phyloP scores from a whole-genome alignment of 257 asterid species.

The Ilex asprella region DNA sequence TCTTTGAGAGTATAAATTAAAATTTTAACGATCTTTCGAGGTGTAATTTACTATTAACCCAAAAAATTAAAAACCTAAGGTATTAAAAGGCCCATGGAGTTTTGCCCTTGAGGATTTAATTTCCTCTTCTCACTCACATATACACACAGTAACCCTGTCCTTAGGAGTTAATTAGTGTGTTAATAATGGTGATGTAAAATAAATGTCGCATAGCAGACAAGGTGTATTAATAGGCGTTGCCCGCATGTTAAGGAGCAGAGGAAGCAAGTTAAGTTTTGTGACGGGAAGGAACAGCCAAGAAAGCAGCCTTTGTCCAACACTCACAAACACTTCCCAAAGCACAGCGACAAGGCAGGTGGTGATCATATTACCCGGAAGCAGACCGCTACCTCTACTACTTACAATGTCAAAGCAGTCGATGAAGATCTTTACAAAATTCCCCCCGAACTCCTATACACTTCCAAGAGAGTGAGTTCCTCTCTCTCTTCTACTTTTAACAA shows the following conservation, averaged over 20 bases:
- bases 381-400: slow-evolving; percentile 8
- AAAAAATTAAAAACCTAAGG: too few species aligned
- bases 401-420: slow-evolving; percentile 61
- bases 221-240: slow-evolving; percentile 13
- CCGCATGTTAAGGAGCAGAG: slow-evolving; percentile 23
- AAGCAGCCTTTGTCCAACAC: slow-evolving; percentile 3
- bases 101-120: too few species aligned
- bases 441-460: slow-evolving; percentile 47
- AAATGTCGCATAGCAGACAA: slow-evolving; percentile 12
- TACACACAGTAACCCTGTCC: too few species aligned
- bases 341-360: slow-evolving; percentile 6
- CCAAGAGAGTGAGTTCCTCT: slow-evolving; percentile 46
- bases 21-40: too few species aligned
- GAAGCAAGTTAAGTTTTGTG: slow-evolving; percentile 31
- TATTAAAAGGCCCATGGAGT: too few species aligned
- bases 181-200: not conserved
- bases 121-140: too few species aligned
- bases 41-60: too few species aligned
- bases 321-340: slow-evolving; percentile 22
- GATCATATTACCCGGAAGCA: not conserved
- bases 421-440: slow-evolving; percentile 92
- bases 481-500: not conserved
- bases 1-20: too few species aligned
- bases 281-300: slow-evolving; percentile 27
- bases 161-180: too few species aligned